A percentile compares a stretch with the other conserved stretches of the same genome.
These are phyloP conservation scores for Debaryomyces sp. DNA, from an alignment of 1,139 yeast genomes.

Conservation along the genomic window DNA sequence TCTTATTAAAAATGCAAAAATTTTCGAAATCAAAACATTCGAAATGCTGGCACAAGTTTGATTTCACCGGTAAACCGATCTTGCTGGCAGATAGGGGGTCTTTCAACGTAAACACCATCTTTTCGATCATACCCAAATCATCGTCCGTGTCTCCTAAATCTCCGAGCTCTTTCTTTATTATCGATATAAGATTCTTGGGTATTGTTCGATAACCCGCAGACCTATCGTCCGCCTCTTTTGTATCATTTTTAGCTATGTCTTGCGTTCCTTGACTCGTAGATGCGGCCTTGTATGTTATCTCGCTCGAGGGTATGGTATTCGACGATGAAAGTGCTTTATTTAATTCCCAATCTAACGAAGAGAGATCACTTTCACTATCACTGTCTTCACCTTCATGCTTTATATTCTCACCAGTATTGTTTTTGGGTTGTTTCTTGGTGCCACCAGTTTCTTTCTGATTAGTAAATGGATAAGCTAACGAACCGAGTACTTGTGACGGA, in stretches of 20 bases:
- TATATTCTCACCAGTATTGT: background rate
- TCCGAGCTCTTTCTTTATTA: constrained; percentile 26
- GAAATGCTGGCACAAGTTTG: constrained; percentile 41
- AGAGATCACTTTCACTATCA: constrained; percentile 11
- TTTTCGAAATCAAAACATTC: constrained; percentile 51
- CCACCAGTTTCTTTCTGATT: background rate
- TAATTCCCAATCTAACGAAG: constrained; percentile 13
- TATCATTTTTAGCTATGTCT: background rate
- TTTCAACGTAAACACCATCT: constrained; percentile 30
- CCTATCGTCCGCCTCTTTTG: background rate
- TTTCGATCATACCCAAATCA: constrained; percentile 30
- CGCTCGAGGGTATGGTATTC: constrained; percentile 4
- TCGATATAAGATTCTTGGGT: constrained; percentile 27
- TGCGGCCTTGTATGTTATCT: background rate
- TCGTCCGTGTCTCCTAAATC: constrained; percentile 23
- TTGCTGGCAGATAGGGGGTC: constrained; percentile 41
- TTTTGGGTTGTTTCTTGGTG: background rate
- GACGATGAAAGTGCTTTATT: constrained; percentile 10
- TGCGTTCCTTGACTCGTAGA: background rate
- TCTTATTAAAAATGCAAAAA: constrained; percentile 43
- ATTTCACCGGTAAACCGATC: constrained; percentile 44
- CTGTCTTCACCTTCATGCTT: constrained; percentile 5
- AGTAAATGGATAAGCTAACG: constrained; percentile 1
- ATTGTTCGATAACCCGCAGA: constrained; percentile 23
- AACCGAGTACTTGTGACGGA: constrained; percentile 14